Evolutionary conservation across 2,329 filamentous ascomycete species (phyloP), one percentile per base, ranked within the genome.

Genomic region (Westerdykella aurantiaca): DNA sequence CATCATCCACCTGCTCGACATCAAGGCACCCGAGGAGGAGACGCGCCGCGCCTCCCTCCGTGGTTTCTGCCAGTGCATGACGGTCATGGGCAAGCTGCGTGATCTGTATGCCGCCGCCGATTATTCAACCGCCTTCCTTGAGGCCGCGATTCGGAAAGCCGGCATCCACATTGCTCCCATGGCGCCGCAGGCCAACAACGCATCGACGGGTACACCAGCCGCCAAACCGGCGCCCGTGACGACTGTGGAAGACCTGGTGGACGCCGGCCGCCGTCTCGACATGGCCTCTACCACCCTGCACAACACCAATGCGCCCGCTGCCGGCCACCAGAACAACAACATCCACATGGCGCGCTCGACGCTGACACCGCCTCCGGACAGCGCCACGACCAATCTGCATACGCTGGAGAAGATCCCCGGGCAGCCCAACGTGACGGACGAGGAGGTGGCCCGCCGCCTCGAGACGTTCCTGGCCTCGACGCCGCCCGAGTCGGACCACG

Each of bases 61-160:
- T 45, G 87, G 88, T 16, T 95, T 95, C 72, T 85, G 85, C 55
- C 85, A 89, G 63, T 96, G 91, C 70, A 95, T 96, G 88, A 80
- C 83, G 38, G 88, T 95, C 46, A 86, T 96, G 75, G 83, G 89
- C 63, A 85, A 84, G 50, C 76, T 97, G 14, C 82, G 89, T 31
- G 88, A 95, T 60, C 87, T 89, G 23, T 96, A 97, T 60, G 83
- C 89, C 0, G 89, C 90, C 0, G 91, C 91, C n/a, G 90, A 96
- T 66, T 95, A 93, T 58, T 89, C 88, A n/a, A 91, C 87, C 1
- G 87, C 87, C 2, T 96, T 96, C 72, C 76, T 96, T n/a, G 88
- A 95, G 63, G 88, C 89, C 1, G 88, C 89, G 1, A 85, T 95
- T 50, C 83, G 86, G 49, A 94, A 95, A 71, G 88, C 88, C 7